Conservation (phyloP, 2,329 filamentous ascomycete species). For the Ascochyta rabiei region DNA sequence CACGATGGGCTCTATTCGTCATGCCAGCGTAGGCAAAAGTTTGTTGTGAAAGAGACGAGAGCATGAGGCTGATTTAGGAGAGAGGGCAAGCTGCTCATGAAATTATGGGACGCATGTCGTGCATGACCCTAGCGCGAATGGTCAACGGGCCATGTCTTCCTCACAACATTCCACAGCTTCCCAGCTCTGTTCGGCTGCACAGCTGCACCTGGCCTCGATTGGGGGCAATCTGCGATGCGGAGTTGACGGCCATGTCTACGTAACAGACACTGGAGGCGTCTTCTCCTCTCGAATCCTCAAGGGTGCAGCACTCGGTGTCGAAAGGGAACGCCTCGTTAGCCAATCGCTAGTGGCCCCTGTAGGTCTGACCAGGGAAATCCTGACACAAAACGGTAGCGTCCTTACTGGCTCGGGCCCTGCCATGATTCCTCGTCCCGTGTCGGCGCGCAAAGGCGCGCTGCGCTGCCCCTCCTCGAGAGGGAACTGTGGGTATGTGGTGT, state of each 20-base stretch:
- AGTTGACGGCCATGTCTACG: conserved; percentile 3
- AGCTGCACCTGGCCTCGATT: conserved; percentile 12
- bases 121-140: conserved; percentile 12
- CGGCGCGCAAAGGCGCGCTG: neutral
- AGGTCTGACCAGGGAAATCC: conserved; percentile 20
- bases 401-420: conserved; percentile 17
- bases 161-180: conserved; percentile 12
- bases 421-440: conserved; percentile 8
- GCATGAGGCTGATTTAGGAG: conserved; percentile 34
- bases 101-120: conserved; percentile 22
- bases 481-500: conserved; percentile 2
- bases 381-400: conserved; percentile 19
- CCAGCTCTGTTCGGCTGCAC: conserved; percentile 8
- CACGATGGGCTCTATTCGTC: conserved; percentile 33
- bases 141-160: conserved; percentile 14
- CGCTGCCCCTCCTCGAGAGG: neutral
- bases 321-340: conserved; percentile 16
- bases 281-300: conserved; percentile 8
- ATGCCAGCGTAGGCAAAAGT: conserved; percentile 38
- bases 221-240: neutral
- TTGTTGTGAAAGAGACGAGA: conserved; percentile 23
- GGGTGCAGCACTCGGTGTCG: conserved; percentile 7
- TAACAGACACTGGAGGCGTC: neutral
- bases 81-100: conserved; percentile 22
- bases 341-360: conserved; percentile 19